phyloP scores from a whole-genome alignment of 2,329 filamentous ascomycete species.

The Shiraia bambusicola region DNA sequence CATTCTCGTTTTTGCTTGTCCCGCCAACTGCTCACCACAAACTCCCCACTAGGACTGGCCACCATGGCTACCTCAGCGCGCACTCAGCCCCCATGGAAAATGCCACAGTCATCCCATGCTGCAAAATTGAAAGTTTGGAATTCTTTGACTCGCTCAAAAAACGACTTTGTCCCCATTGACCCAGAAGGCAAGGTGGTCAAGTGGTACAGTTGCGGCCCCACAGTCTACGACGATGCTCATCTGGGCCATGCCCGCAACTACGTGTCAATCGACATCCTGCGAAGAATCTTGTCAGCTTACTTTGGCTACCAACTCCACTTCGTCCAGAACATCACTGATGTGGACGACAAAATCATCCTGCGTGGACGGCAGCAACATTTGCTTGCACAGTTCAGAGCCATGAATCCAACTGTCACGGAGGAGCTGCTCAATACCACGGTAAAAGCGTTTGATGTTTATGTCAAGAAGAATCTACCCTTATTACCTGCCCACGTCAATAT shows the following conservation, averaged over 20 bases:
- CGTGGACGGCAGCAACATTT: constrained; percentile 75
- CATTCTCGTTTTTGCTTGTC: constrained; percentile 24
- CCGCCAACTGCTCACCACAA: constrained; percentile 27
- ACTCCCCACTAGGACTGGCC: constrained; percentile 22
- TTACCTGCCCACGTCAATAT: constrained; percentile 50
- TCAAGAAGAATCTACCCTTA: constrained; percentile 67
- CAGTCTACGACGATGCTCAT: constrained; percentile 80
- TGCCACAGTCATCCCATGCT: constrained; percentile 46
- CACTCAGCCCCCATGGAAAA: constrained; percentile 44
- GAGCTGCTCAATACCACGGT: constrained; percentile 53
- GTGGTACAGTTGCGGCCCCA: constrained; percentile 91
- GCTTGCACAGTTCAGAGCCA: constrained; percentile 65
- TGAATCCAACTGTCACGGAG: constrained; percentile 48
- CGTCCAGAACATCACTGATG: constrained; percentile 86
- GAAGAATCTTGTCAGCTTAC: constrained; percentile 78
- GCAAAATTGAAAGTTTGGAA: constrained; percentile 72
- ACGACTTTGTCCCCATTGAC: constrained; percentile 73
- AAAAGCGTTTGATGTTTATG: constrained; percentile 57
- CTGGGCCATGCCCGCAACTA: constrained; percentile 86
- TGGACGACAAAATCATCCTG: constrained; percentile 60
- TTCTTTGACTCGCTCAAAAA: constrained; percentile 73
- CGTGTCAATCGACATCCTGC: constrained; percentile 84
- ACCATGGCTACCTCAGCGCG: constrained; percentile 40
- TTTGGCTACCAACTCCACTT: constrained; percentile 82
- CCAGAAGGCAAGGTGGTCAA: constrained; percentile 66